A percentile compares a stretch with the other conserved stretches of the same genome.
Conservation (phyloP, 805 yeast genomes). For the Lachancea meyersii region DNA sequence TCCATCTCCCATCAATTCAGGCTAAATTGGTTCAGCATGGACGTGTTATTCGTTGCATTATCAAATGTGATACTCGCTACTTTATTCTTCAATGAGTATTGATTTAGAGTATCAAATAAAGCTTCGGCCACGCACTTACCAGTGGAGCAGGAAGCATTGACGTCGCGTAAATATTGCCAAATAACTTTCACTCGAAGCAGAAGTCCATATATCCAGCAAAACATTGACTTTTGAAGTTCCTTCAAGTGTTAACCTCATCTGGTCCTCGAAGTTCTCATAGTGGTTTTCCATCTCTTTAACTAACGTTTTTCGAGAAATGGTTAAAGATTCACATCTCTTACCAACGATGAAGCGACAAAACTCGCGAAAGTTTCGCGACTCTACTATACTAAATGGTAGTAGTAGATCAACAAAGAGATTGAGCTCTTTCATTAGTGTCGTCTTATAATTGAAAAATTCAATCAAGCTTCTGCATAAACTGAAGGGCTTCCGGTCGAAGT, state of each 20-base stretch:
- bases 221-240: conserved; percentile 7
- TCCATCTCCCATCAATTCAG: conserved; percentile 4
- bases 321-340: neutral
- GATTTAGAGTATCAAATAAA: conserved; percentile 1
- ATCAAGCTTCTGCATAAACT: conserved; percentile 1
- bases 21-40: conserved; percentile 3
- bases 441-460: neutral
- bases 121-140: conserved; percentile 3
- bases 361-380: conserved; percentile 4
- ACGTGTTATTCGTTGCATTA: conserved; percentile 1
- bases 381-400: conserved; percentile 4
- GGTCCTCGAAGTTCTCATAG: conserved; percentile 4
- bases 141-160: neutral
- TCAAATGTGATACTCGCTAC: conserved; percentile 5
- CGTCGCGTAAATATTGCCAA: neutral
- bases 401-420: conserved; percentile 3
- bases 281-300: neutral
- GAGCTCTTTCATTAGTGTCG: conserved; percentile 1
- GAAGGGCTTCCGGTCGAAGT: conserved; percentile 2
- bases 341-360: neutral
- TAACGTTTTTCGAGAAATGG: neutral
- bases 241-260: conserved; percentile 2
- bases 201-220: conserved; percentile 6
- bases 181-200: conserved; percentile 2
- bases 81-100: neutral